phyloP scores from a whole-genome alignment of 805 yeast genomes.

The Lipomyces starkeyi region DNA sequence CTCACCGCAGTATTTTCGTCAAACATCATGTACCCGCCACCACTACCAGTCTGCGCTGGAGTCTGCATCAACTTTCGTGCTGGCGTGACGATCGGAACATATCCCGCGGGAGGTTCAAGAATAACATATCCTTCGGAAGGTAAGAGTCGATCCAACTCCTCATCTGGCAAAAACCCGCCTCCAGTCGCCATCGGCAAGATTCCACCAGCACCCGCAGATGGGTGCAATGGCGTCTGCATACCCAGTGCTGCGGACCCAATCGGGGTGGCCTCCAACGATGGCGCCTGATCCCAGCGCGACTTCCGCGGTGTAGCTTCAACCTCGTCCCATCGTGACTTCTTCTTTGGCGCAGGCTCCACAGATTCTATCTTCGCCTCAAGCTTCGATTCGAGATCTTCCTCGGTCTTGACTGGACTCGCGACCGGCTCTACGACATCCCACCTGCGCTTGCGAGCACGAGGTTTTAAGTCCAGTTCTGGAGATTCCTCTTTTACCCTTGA shows the following conservation, averaged over 20 bases:
- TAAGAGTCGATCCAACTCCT: slow-evolving; percentile 54
- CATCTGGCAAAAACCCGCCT: slow-evolving; percentile 50
- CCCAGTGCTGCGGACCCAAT: slow-evolving; percentile 29
- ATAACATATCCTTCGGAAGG: slow-evolving; percentile 58
- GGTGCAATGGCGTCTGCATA: slow-evolving; percentile 41
- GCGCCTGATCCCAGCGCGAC: slow-evolving; percentile 47
- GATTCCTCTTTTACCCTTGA: slow-evolving; percentile 10
- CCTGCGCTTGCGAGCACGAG: slow-evolving; percentile 42
- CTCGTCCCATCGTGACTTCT: slow-evolving; percentile 40
- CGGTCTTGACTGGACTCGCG: slow-evolving; percentile 29
- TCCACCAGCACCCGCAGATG: not conserved
- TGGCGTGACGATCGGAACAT: slow-evolving; percentile 47
- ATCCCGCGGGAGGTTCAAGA: slow-evolving; percentile 55
- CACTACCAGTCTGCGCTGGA: slow-evolving; percentile 34
- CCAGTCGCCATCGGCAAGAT: slow-evolving; percentile 10
- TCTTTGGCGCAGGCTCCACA: slow-evolving; percentile 16
- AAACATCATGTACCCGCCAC: slow-evolving; percentile 57
- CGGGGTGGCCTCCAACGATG: slow-evolving; percentile 36
- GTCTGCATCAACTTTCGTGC: slow-evolving; percentile 49
- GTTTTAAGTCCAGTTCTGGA: slow-evolving; percentile 9
- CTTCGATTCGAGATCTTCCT: slow-evolving; percentile 41
- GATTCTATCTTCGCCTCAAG: slow-evolving; percentile 44
- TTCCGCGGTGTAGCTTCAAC: slow-evolving; percentile 34
- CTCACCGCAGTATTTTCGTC: slow-evolving; percentile 51
- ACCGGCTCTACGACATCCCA: slow-evolving; percentile 43